These are phyloP conservation scores for Multifurca ochricompacta DNA, from an alignment of 768 basidiomycete genomes.

Conservation along the genomic window DNA sequence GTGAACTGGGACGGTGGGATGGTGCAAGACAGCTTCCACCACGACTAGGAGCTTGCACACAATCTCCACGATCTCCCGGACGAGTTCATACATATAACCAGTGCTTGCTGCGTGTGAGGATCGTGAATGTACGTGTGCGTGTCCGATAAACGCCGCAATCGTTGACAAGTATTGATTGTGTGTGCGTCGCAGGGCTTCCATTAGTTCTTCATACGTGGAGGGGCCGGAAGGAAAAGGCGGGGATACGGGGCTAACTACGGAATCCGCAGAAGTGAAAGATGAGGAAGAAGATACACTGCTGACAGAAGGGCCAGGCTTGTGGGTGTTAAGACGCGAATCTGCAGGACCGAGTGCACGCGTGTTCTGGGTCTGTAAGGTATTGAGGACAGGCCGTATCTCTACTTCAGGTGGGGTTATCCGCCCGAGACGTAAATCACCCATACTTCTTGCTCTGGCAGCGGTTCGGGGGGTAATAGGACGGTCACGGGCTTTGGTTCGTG, in stretches of 20 bases:
- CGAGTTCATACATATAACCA: slow-evolving; percentile 89
- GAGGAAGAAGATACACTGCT: slow-evolving; percentile 71
- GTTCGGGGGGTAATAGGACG: slow-evolving; percentile 24
- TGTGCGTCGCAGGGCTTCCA: slow-evolving; percentile 70
- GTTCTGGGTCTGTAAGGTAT: neutral
- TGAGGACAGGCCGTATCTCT: slow-evolving; percentile 30
- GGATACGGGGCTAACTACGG: slow-evolving; percentile 37
- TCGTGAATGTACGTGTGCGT: slow-evolving; percentile 88
- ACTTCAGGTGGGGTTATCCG: slow-evolving; percentile 30
- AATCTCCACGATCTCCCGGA: slow-evolving; percentile 90
- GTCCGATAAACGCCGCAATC: slow-evolving; percentile 95
- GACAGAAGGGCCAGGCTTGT: slow-evolving; percentile 37
- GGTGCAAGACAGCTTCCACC: slow-evolving; percentile 79
- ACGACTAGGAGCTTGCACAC: slow-evolving; percentile 87
- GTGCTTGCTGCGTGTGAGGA: slow-evolving; percentile 88
- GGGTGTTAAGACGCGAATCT: slow-evolving; percentile 15
- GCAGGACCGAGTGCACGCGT: slow-evolving; percentile 9
- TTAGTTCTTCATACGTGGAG: slow-evolving; percentile 56
- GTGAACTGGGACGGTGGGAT: slow-evolving; percentile 57
- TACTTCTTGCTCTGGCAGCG: slow-evolving; percentile 42
- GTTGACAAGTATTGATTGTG: slow-evolving; percentile 90
- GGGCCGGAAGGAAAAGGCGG: slow-evolving; percentile 65
- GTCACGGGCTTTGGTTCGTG: neutral
- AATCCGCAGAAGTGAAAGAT: slow-evolving; percentile 57
- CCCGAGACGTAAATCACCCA: slow-evolving; percentile 40